A percentile compares a stretch with the other conserved stretches of the same genome.
Conservation (phyloP, 805 yeast genomes). For the Pichia cephalocereana region DNA sequence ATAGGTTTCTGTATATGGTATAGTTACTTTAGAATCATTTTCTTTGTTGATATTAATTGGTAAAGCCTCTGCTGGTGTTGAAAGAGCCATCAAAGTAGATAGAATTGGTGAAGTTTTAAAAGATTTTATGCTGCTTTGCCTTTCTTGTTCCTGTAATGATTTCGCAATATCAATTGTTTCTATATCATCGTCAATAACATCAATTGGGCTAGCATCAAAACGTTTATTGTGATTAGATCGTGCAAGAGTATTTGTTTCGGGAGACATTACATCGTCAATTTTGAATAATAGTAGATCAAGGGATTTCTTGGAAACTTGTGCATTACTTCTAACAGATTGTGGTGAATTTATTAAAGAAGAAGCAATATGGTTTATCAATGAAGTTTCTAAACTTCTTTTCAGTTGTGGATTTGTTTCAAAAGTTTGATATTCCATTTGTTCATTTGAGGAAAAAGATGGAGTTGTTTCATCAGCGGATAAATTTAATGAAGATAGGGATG, state of each 20-base stretch:
- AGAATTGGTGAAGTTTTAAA: constrained; percentile 17
- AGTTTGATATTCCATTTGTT: no score
- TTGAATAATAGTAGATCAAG: background rate
- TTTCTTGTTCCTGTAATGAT: background rate
- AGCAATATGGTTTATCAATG: background rate
- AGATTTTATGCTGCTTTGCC: no score
- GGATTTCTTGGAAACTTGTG: background rate
- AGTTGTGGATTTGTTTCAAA: no score
- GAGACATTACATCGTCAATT: constrained; percentile 4
- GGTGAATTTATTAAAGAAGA: background rate
- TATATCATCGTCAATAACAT: background rate
- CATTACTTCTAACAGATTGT: background rate
- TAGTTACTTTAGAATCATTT: background rate
- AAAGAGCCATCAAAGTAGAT: constrained; percentile 23
- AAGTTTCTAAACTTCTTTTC: background rate
- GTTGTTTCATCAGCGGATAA: no score
- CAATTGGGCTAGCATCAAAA: no score
- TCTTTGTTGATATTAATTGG: constrained; percentile 1
- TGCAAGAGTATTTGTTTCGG: background rate
- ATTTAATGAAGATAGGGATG: no score
- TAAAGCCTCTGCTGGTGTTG: constrained; percentile 19
- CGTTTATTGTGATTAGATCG: no score
- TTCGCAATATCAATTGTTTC: background rate
- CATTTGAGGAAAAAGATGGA: no score
- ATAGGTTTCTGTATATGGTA: background rate